Base-by-base conservation (phyloP, 441 rosid genomes). In the Erysimum pusillum region DNA sequence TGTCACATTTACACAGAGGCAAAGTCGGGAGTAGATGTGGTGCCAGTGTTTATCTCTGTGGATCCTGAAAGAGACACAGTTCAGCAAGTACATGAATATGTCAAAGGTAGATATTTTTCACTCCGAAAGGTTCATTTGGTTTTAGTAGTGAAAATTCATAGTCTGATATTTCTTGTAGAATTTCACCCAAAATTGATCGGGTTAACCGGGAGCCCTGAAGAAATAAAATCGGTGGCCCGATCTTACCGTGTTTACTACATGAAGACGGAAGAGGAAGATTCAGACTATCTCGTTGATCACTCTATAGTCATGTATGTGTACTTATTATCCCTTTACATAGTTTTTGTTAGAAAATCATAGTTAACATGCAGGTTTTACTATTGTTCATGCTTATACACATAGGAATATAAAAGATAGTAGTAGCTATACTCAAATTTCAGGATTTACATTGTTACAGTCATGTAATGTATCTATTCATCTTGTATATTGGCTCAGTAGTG, bases 271-370 rank as follows among this genome's bases (percentile, higher is more conserved):
- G 99, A 90, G 75, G 97, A 95, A 85, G 98, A 93, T 81, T 91
- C 97, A 1, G 99, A 95, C 84, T 95, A 95, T 85, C 97, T 93
- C 51, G 97, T 93, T 56, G 99, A 95, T 85, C 99, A 93, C 89
- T 93, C 98, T 69, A 93, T 95, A 44, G 95, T 95, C 85, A 93
- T 89, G 98, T 91, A 90, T 4, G 92, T 82, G 34, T 59, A 48
- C 54, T 48, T 75, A 35, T 74, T 25, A 53, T 36, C 61, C 62
- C 62, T 56, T 60, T 8, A 56, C 39, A 9, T 28, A 65, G 9
- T 42, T 60, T 72, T 51, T 73, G 62, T 31, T 35, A 0, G 59
- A 69, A 9, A 38, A 4, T 14, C 53, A 42, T 8, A 8, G 36
- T 39, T 31, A 28, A 41, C 36, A 54, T 17, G 64, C 59, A n/a